These are phyloP conservation scores for Saccharomycopsis selenospora DNA, from an alignment of 805 yeast genomes.

Conservation along the genomic window DNA sequence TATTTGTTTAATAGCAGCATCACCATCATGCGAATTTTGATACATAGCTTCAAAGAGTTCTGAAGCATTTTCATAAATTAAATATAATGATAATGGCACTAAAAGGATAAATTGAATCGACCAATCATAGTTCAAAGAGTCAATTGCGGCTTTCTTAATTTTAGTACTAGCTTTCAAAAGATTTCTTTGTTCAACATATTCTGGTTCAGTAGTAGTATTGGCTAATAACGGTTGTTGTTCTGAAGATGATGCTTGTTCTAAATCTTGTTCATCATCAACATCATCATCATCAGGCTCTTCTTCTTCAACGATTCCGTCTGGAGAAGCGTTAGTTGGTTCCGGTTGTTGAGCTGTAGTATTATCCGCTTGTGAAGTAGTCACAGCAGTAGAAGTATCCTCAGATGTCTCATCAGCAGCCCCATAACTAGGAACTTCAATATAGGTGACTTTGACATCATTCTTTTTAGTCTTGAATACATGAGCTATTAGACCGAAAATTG, in stretches of 20 bases:
- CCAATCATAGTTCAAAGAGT: slow-evolving; percentile 70
- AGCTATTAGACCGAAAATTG: slow-evolving; percentile 38
- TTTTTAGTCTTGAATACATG: slow-evolving; percentile 27
- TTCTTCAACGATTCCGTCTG: slow-evolving; percentile 4
- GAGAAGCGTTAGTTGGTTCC: slow-evolving; percentile 5
- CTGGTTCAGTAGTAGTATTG: background rate
- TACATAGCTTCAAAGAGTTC: slow-evolving; percentile 55
- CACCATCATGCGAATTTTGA: slow-evolving; percentile 67
- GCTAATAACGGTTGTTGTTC: slow-evolving; percentile 8
- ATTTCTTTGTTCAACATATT: background rate
- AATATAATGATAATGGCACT: slow-evolving; percentile 56
- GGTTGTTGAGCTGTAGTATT: background rate
- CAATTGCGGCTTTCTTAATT: slow-evolving; percentile 6
- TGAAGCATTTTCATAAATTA: slow-evolving; percentile 46
- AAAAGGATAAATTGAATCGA: slow-evolving; percentile 59
- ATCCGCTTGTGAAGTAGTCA: background rate
- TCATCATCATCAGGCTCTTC: slow-evolving; percentile 21
- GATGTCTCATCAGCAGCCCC: slow-evolving; percentile 2
- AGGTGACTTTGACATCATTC: slow-evolving; percentile 2
- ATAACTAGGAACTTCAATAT: slow-evolving; percentile 7
- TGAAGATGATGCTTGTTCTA: slow-evolving; percentile 17
- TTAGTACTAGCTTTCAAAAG: background rate
- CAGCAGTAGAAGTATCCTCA: background rate
- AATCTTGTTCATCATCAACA: slow-evolving; percentile 24
- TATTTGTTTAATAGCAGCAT: slow-evolving; percentile 34